phyloP scores from a whole-genome alignment of 352 stramenopile species.

The Lagenidium sp. region DNA sequence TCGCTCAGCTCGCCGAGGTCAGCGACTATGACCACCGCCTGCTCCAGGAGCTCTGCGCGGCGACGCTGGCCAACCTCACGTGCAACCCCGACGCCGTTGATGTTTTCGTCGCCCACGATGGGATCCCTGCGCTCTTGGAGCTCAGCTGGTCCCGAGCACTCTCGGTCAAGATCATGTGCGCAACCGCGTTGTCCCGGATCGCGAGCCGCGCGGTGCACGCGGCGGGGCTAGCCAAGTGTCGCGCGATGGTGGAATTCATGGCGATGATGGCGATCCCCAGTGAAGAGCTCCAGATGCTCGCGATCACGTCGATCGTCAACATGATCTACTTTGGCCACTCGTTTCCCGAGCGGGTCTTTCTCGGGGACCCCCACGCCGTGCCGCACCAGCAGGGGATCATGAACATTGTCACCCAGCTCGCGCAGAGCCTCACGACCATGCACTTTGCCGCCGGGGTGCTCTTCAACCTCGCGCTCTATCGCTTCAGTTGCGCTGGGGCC shows the following conservation, averaged over 20 bases:
- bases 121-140: constrained; percentile 53
- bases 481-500: constrained; percentile 33
- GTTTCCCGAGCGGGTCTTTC: constrained; percentile 67
- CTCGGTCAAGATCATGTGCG: constrained; percentile 59
- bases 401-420: constrained; percentile 50
- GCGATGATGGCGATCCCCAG: constrained; percentile 54
- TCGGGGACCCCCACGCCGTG: constrained; percentile 54
- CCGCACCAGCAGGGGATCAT: constrained; percentile 63
- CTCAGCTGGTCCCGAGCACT: constrained; percentile 57
- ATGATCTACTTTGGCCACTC: constrained; percentile 50
- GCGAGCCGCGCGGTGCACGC: constrained; percentile 27
- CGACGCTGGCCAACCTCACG: constrained; percentile 58
- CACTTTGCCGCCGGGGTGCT: constrained; percentile 53
- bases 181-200: constrained; percentile 52
- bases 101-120: constrained; percentile 43
- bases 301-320: constrained; percentile 60
- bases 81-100: constrained; percentile 22
- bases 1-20: constrained; percentile 60
- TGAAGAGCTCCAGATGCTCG: constrained; percentile 43
- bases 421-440: constrained; percentile 19
- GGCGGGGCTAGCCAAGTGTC: constrained; percentile 21
- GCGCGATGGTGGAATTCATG: constrained; percentile 52
- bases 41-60: constrained; percentile 49
- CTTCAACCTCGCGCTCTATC: constrained; percentile 66
- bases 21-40: constrained; percentile 50